phyloP scores from a whole-genome alignment of 1,139 yeast genomes.

The Candida sp. region DNA sequence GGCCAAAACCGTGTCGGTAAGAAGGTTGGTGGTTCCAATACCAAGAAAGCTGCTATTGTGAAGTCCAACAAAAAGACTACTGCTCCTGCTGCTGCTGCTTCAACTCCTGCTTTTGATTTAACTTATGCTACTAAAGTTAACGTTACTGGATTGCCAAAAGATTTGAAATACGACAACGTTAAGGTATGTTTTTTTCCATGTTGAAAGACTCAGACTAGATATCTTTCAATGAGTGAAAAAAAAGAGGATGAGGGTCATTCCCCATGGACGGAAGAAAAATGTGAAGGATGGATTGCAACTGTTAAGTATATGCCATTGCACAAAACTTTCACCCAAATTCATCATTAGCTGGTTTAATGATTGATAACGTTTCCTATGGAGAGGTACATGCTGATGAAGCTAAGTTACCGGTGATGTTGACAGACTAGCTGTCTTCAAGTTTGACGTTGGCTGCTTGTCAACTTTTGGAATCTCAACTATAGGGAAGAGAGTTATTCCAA shows the following conservation, averaged over 20 bases:
- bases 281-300: background rate
- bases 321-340: background rate
- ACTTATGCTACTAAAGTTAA: slow-evolving; percentile 73
- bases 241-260: background rate
- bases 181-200: slow-evolving; percentile 63
- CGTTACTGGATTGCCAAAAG: slow-evolving; percentile 80
- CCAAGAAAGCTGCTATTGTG: slow-evolving; percentile 31
- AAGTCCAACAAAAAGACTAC: slow-evolving; percentile 43
- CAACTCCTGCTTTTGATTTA: slow-evolving; percentile 47
- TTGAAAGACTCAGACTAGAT: background rate
- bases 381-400: background rate
- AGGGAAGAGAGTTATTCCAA: slow-evolving; percentile 9
- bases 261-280: background rate
- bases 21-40: slow-evolving; percentile 27
- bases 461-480: slow-evolving; percentile 1
- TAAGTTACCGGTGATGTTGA: background rate
- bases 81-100: slow-evolving; percentile 31
- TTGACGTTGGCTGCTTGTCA: background rate
- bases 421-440: background rate
- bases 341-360: slow-evolving; percentile 6
- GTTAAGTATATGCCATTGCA: background rate
- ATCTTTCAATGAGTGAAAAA: background rate
- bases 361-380: background rate
- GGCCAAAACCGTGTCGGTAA: slow-evolving; percentile 34
- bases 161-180: slow-evolving; percentile 75